A percentile compares a stretch with the other conserved stretches of the same genome.
These are phyloP conservation scores for Camellia sinensis DNA, from an alignment of 148 eudicot species.

Conservation along the genomic window DNA sequence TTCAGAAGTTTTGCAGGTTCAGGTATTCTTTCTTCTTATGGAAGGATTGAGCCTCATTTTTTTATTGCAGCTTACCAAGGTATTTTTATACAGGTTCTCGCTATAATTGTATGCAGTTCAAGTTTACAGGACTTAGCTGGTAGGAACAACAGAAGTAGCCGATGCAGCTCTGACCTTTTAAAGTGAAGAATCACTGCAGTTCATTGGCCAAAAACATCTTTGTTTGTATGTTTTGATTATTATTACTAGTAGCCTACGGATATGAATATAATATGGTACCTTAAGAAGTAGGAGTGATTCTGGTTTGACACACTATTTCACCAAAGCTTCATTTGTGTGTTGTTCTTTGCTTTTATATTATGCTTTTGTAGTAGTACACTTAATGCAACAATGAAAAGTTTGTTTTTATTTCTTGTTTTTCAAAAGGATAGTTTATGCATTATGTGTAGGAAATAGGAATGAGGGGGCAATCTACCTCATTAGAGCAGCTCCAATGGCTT, in stretches of 20 bases:
- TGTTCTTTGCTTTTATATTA: background rate
- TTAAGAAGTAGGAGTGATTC: background rate
- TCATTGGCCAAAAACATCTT: constrained; percentile 4
- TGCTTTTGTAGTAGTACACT: background rate
- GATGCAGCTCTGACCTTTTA: constrained; percentile 1
- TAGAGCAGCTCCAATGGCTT: no score
- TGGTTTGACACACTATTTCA: background rate
- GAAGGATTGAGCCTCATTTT: constrained; percentile 46
- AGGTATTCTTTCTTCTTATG: constrained; percentile 74
- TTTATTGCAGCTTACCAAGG: constrained; percentile 59
- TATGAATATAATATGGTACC: background rate
- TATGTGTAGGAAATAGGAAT: background rate
- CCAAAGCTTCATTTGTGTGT: background rate
- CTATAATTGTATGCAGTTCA: constrained; percentile 41
- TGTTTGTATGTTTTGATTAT: constrained; percentile 26
- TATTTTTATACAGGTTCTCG: constrained; percentile 76
- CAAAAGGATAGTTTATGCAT: background rate
- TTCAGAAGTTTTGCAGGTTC: constrained; percentile 77
- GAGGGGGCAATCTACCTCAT: background rate
- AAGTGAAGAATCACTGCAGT: constrained; percentile 8
- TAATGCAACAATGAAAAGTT: background rate
- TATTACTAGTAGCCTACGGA: background rate
- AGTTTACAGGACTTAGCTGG: constrained; percentile 40
- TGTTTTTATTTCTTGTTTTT: no score
- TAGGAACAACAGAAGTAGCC: constrained; percentile 17